phyloP scores from a whole-genome alignment of 345 rosid species.

The Eucalyptus albens region DNA sequence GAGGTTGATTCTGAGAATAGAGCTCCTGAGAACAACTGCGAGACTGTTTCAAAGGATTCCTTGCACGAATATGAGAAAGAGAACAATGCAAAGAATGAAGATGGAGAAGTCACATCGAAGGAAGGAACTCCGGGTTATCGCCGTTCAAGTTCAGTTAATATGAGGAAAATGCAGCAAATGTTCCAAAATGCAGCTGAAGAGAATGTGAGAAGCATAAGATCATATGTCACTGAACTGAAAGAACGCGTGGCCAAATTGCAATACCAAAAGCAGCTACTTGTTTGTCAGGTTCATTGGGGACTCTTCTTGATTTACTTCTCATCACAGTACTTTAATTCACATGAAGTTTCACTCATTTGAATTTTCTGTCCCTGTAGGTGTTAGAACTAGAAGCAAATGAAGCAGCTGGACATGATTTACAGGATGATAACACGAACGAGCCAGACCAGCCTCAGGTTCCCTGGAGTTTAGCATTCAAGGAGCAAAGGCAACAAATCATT shows the following conservation, averaged over 20 bases:
- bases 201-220: constrained; percentile 90
- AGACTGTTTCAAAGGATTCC: constrained; percentile 19
- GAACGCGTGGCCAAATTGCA: constrained; percentile 96
- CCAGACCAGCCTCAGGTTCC: constrained; percentile 55
- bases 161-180: constrained; percentile 99
- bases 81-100: constrained; percentile 74
- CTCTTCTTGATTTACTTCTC: background rate
- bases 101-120: constrained; percentile 72
- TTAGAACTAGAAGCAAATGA: constrained; percentile 97
- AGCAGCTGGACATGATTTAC: constrained; percentile 65
- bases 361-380: constrained; percentile 32
- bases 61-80: constrained; percentile 45
- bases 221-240: constrained; percentile 88
- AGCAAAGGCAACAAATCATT: constrained; percentile 87
- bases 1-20: constrained; percentile 73
- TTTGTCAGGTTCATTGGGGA: constrained; percentile 59
- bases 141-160: constrained; percentile 84
- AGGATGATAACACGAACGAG: constrained; percentile 35
- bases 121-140: constrained; percentile 69
- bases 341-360: background rate
- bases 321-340: background rate
- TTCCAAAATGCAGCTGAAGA: constrained; percentile 99
- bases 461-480: constrained; percentile 75
- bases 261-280: constrained; percentile 99
- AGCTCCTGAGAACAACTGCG: constrained; percentile 53